Evolutionary conservation across 2,329 filamentous ascomycete genomes (phyloP).

Genomic region (Raffaelea albimanens): DNA sequence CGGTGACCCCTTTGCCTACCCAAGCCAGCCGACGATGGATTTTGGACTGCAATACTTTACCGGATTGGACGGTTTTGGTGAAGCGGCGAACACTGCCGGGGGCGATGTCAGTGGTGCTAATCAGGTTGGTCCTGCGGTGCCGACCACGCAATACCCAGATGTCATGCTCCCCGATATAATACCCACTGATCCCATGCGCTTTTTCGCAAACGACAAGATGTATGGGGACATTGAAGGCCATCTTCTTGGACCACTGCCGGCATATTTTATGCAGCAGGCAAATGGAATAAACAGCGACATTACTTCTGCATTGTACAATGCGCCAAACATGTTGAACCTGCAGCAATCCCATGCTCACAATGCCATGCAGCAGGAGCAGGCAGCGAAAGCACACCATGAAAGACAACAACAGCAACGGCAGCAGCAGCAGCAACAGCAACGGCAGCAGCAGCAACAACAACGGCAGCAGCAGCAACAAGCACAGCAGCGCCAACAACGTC

Average conservation of each 20-base stretch:
- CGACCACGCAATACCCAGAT: too few species aligned
- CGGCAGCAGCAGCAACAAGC: conserved; percentile 1
- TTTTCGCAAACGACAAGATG: conserved; percentile 38
- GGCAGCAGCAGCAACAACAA: conserved; percentile 6
- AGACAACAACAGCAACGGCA: conserved; percentile 4
- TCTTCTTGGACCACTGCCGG: conserved; percentile 52
- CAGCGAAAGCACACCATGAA: neutral
- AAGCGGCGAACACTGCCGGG: too few species aligned
- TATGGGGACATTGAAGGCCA: conserved; percentile 65
- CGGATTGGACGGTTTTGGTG: neutral
- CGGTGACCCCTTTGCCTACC: conserved; percentile 69
- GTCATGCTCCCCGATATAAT: too few species aligned
- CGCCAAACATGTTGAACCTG: conserved; percentile 7
- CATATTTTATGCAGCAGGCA: conserved; percentile 11
- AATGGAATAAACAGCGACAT: conserved; percentile 3
- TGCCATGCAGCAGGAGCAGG: conserved; percentile 7
- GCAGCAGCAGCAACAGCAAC: conserved; percentile 6
- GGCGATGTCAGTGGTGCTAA: too few species aligned
- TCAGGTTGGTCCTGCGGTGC: too few species aligned
- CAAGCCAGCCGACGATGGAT: conserved; percentile 61
- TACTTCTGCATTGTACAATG: conserved; percentile 11
- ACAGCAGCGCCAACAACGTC: conserved; percentile 1
- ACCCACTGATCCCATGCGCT: conserved; percentile 25
- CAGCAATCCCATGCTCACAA: conserved; percentile 10
- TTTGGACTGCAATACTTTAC: conserved; percentile 18